These are phyloP conservation scores for Annulohypoxylon maeteangense DNA, from an alignment of 495 filamentous ascomycete species.

Conservation along the genomic window DNA sequence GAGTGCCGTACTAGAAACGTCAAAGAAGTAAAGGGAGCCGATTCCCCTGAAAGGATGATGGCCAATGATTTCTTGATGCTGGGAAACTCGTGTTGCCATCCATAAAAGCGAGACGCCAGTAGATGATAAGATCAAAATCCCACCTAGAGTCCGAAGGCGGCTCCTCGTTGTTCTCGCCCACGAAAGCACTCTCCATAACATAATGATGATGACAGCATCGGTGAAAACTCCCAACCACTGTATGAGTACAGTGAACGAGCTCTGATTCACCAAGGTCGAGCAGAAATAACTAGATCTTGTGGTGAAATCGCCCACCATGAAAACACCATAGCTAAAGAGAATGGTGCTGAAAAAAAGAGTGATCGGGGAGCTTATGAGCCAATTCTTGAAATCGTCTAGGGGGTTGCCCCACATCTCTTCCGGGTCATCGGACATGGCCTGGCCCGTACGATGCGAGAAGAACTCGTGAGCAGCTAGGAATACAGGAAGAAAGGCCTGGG, in stretches of 20 bases:
- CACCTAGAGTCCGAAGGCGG: conserved; percentile 53
- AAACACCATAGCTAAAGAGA: conserved; percentile 50
- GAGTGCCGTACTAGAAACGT: conserved; percentile 53
- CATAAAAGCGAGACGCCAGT: conserved; percentile 38
- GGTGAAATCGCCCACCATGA: conserved; percentile 32
- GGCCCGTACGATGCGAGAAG: conserved; percentile 46
- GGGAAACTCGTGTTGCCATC: conserved; percentile 36
- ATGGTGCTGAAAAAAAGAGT: conserved; percentile 43
- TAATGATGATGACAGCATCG: conserved; percentile 53
- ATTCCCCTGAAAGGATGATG: conserved; percentile 40
- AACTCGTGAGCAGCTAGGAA: conserved; percentile 54
- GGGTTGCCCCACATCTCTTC: conserved; percentile 54
- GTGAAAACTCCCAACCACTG: conserved; percentile 56
- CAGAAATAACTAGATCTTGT: conserved; percentile 57
- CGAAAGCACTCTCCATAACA: conserved; percentile 58
- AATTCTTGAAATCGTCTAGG: conserved; percentile 50
- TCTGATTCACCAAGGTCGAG: conserved; percentile 46
- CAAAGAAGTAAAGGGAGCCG: conserved; percentile 54
- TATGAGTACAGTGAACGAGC: conserved; percentile 40
- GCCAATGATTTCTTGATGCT: conserved; percentile 35
- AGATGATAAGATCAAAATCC: conserved; percentile 49
- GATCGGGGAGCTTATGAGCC: conserved; percentile 48
- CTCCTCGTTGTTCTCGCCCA: conserved; percentile 57
- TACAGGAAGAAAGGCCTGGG: conserved; percentile 53
- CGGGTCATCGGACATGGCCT: conserved; percentile 41